Evolutionary conservation across 371 early-diverging fungal genomes (phyloP), one percentile per base, ranked within the genome.

Genomic region (Basidiobolus meristosporus): DNA sequence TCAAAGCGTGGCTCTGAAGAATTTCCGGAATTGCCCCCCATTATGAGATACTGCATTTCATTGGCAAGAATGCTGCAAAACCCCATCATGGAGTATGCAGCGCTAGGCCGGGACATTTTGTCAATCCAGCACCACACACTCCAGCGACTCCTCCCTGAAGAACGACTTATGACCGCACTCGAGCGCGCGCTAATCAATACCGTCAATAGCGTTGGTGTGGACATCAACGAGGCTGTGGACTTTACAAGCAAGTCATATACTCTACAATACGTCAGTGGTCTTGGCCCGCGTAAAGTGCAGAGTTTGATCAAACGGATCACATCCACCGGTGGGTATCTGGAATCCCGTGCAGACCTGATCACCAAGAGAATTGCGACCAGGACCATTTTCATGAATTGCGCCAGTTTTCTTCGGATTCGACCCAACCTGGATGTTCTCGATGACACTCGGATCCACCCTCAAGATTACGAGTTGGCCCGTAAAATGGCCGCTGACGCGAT

Each of bases 401-500:
- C 89, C 15, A 75, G 84, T 34, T 96, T 90, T 58, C 50, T 98
- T 22, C 81, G 86, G 36, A 76, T 98, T 39, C 55, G 46, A 15
- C 62, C 68, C 26, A 56, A 67, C 11, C 59, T 56, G 3, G 66
- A 72, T 50, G 88, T 93, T 39, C 63, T 98, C 30, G 98, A 98
- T 52, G 77, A 77, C 45, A 98, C 93, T 17, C 77, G 96, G 21
- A 84, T 98, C 31, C 96, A 93, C 52, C 91, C 90, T 7, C 82
- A 89, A 53, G 85, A 95, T 53, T 98, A 98, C 47, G 79, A 78
- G 17, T 58, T 91, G 29, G 96, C 96, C 1, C 70, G 95, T 21
- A 91, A 98, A 54, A 92, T 96, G 91, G 96, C 90, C 2, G 82
- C 86, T 7, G 95, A 92, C 53, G 96, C 97, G 0, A 59, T 93